Evolutionary conservation across 352 stramenopile species (phyloP), one percentile per base, ranked within the genome.

Genomic region (Globisporangium sylvaticum): DNA sequence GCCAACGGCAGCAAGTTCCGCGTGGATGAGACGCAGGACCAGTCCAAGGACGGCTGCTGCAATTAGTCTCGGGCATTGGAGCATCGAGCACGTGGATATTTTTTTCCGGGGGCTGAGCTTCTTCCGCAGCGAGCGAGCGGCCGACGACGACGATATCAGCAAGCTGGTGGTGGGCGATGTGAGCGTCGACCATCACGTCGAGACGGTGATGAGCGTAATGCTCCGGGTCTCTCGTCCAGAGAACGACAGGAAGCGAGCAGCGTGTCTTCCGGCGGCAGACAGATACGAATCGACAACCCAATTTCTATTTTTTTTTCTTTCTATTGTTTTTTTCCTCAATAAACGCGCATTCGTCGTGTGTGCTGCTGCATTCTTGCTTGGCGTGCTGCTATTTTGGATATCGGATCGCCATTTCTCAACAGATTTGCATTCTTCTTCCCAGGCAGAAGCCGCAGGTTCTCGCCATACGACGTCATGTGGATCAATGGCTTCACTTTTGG

Each of bases 1-100:
- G 88, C 88, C 37, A 95, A 91, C 69, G 81, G 81, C 70, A 91
- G 74, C 74, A 92, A 91, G 69, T 94, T 95, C 66, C 86, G 84
- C 60, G 83, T 95, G 54, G 88, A 95, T 71, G 88, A 94, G 62
- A 79, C 87, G 64, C 79, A 88, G 55, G 83, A 94, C 55, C 78
- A 90, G 64, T 58, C 76, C 32, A 94, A 92, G 74, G 88, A 95
- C 67, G 75, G 83, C 52, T 95, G 88, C 75, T 95, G 88, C 77
- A 76, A 76, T 55, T 90, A 80, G 57, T 6, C 14, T 18, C n/a
- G 27, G 12, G 39, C 62, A 56, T 57, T 39, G 20, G 27, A 59
- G 54, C 18, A 37, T 27, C 29, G 29, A 24, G 42, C 12, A 37
- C 20, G 18, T 22, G 42, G 42, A 50, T 50, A 22, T 50, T 50